A percentile compares a stretch with the other conserved stretches of the same genome.
Conservation (phyloP, 495 filamentous ascomycete genomes). For the Penicillium bovifimosum region DNA sequence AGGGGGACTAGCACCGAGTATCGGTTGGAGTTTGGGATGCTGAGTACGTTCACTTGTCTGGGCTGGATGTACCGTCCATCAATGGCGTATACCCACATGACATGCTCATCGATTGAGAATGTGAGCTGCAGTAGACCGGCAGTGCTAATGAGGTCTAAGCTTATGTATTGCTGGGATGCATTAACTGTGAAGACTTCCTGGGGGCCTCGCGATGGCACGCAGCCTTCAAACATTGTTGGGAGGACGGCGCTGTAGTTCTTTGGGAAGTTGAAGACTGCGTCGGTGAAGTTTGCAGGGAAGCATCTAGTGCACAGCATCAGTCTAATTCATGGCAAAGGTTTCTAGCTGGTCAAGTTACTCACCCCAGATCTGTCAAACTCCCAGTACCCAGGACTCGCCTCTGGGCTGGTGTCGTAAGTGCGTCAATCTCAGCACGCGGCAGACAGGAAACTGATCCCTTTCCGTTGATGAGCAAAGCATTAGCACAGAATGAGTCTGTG, state of each 20-base stretch:
- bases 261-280: constrained; percentile 14
- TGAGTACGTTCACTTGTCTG: constrained; percentile 28
- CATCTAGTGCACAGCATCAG: constrained; percentile 10
- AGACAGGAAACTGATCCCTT: constrained; percentile 47
- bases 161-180: constrained; percentile 20
- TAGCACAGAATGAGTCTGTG: constrained; percentile 39
- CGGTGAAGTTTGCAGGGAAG: constrained; percentile 15
- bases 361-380: constrained; percentile 47
- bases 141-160: constrained; percentile 30
- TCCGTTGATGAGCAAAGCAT: constrained; percentile 52
- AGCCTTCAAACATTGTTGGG: constrained; percentile 28
- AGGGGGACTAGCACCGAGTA: constrained; percentile 38
- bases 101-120: constrained; percentile 39
- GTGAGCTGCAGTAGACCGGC: constrained; percentile 20
- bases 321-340: not conserved
- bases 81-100: constrained; percentile 39
- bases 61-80: constrained; percentile 40
- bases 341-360: constrained; percentile 2
- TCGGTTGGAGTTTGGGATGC: constrained; percentile 26
- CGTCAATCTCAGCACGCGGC: constrained; percentile 31
- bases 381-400: constrained; percentile 22
- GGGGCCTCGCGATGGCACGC: constrained; percentile 25
- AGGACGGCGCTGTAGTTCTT: constrained; percentile 20
- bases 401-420: constrained; percentile 24
- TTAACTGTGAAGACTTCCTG: constrained; percentile 28